Percentiles rank a stretch among this genome's conserved stretches.
Evolutionary conservation across 306 rosid genomes (phyloP).

Genomic region (Rosa multiflora): DNA sequence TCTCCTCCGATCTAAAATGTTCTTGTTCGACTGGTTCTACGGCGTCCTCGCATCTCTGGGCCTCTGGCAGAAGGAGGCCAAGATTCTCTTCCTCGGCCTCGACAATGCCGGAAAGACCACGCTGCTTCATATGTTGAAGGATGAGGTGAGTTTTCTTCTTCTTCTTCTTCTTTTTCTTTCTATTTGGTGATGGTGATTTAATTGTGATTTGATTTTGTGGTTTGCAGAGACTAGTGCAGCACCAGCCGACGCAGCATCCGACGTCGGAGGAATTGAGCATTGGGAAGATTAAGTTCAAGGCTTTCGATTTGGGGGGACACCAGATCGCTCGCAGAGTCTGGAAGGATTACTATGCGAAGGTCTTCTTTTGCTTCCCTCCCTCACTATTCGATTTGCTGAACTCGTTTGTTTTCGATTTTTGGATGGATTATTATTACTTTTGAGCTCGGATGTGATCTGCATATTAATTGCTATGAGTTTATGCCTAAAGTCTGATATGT

Average conservation of each 20-base stretch:
- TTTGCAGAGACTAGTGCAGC: constrained; percentile 87
- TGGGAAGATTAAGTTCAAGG: constrained; percentile 91
- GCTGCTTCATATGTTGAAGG: constrained; percentile 95
- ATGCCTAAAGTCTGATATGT: background rate
- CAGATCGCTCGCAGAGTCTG: constrained; percentile 93
- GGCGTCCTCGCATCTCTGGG: constrained; percentile 91
- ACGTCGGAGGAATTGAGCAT: constrained; percentile 94
- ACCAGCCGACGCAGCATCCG: constrained; percentile 89
- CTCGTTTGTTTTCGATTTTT: background rate
- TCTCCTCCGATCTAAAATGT: constrained; percentile 43
- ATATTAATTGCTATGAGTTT: background rate
- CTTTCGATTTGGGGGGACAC: constrained; percentile 95
- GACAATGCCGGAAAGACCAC: constrained; percentile 98
- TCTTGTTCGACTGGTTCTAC: constrained; percentile 87
- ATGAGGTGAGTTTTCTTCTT: constrained; percentile 58
- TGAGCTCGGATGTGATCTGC: background rate
- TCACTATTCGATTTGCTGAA: too few relatives aligned
- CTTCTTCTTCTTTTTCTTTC: accelerated
- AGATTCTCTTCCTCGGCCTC: constrained; percentile 90
- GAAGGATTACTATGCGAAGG: constrained; percentile 98
- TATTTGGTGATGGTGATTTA: background rate
- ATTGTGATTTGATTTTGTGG: background rate
- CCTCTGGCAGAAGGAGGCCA: constrained; percentile 96
- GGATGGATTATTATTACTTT: background rate
- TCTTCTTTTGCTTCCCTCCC: constrained; percentile 6